These are phyloP conservation scores for Arthrobotrys iridis DNA, from an alignment of 2,329 filamentous ascomycete species.

Conservation along the genomic window DNA sequence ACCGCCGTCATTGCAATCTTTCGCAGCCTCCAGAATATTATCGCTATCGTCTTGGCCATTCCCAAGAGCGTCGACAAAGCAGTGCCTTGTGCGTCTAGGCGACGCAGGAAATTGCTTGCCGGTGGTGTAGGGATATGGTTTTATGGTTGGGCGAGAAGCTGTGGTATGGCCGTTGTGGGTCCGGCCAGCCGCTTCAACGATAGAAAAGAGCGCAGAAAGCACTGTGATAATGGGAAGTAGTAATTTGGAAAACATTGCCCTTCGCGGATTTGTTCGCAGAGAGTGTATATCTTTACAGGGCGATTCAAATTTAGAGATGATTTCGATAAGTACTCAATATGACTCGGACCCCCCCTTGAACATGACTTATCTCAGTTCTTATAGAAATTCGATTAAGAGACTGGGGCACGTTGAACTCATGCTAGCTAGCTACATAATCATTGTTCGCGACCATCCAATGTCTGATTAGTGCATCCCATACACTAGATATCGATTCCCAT, in stretches of 20 bases:
- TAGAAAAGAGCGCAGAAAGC: not conserved
- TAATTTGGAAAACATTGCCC: slow-evolving; percentile 23
- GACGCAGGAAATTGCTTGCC: slow-evolving; percentile 14
- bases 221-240: not conserved
- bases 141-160: slow-evolving; percentile 5
- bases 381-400: no score
- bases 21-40: slow-evolving; percentile 67
- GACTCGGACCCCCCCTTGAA: no score
- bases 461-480: no score
- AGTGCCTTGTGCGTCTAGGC: slow-evolving; percentile 10
- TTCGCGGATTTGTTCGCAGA: no score
- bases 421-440: no score
- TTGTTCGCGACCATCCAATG: no score
- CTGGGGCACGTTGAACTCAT: no score
- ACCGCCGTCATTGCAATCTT: slow-evolving; percentile 72
- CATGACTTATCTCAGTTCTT: no score
- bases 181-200: slow-evolving; percentile 4
- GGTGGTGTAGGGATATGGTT: slow-evolving; percentile 12
- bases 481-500: no score
- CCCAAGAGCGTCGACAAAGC: slow-evolving; percentile 31
- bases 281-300: not conserved
- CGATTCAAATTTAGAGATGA: not conserved
- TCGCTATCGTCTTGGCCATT: slow-evolving; percentile 64
- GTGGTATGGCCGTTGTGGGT: slow-evolving; percentile 32
- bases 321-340: no score